Evolutionary conservation across 495 filamentous ascomycete genomes (phyloP), one percentile per base, ranked within the genome.

Genomic region (Aspergillus mulundensis): DNA sequence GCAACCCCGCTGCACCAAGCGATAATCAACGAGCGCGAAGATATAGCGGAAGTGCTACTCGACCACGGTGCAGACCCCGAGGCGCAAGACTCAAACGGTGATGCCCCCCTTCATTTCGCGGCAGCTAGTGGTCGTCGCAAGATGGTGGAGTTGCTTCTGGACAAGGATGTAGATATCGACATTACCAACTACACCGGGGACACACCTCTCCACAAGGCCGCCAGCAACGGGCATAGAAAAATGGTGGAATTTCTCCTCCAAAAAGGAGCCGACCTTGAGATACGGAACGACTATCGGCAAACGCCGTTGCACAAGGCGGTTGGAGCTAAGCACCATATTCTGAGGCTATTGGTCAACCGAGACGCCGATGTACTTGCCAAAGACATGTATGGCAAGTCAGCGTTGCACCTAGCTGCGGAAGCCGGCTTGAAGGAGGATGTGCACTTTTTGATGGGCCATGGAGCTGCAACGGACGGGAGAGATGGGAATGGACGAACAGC

Each of bases 181-280:
- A 64, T 64, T 34, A 57, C 68, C 16, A 65, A 69, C 44, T 49
- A 53, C 14, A 58, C 50, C 14, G 72, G 70, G 1, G 60, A 69
- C 23, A 72, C 70, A 1, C 71, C 74, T n/a, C 60, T 81, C 30
- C 69, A 75, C 24, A 60, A 70, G 42, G 77, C 77, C 6, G 69
- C 70, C 5, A 42, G 63, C 21, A 63, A 63, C 10, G 75, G 76
- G 10, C 58, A 71, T 56, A 50, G 70, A 16, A 66, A 66, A 10
- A 66, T 76, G 51, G 68, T 70, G 24, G 66, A 68, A 41, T 58
- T 73, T 15, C 56, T 80, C n/a, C 57, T 79, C 14, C 57, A 66
- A 25, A 59, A 57, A 10, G 69, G 67, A 14, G 71, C 74, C 1
- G 53, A 67, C 36, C 62, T 78, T 18, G 60, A 72, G 15, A 58